phyloP scores from a whole-genome alignment of 2,329 filamentous ascomycete genomes.

The Ceratocystis huliohia region DNA sequence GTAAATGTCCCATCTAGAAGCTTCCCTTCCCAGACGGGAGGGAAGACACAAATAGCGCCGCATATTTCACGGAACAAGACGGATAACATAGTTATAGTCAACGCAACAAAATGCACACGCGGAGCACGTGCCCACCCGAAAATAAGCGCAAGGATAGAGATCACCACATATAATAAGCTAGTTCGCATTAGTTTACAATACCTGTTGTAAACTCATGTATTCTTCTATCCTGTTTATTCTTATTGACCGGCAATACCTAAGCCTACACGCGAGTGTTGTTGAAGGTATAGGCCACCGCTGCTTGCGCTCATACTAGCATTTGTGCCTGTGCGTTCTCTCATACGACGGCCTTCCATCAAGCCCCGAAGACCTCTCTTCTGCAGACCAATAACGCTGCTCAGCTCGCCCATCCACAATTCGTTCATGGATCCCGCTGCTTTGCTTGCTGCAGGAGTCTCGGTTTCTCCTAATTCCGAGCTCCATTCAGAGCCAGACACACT shows the following conservation, averaged over 20 bases:
- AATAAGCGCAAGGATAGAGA: no score
- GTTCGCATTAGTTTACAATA: no score
- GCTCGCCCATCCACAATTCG: conserved; percentile 68
- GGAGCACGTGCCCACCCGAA: no score
- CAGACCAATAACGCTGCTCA: conserved; percentile 82
- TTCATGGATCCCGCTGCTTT: conserved; percentile 26
- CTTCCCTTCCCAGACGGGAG: no score
- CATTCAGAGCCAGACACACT: conserved; percentile 44
- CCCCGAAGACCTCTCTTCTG: conserved; percentile 88
- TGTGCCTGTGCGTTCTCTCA: conserved; percentile 57
- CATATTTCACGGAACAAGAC: no score
- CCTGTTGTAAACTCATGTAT: neutral
- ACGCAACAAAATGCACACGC: no score
- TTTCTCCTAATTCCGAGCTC: conserved; percentile 42
- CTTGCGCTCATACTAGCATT: conserved; percentile 26
- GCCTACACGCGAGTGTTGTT: conserved; percentile 33
- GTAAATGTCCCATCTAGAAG: no score
- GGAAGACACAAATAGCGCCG: no score
- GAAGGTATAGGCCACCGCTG: conserved; percentile 25
- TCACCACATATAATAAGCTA: no score
- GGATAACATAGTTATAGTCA: no score
- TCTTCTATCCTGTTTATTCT: neutral
- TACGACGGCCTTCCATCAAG: conserved; percentile 82
- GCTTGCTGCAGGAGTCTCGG: conserved; percentile 30
- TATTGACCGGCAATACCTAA: conserved; percentile 39